Percentiles rank a stretch among this genome's conserved stretches.
These are phyloP conservation scores for Geotrichum fermentans DNA, from an alignment of 1,139 yeast genomes.

Conservation along the genomic window DNA sequence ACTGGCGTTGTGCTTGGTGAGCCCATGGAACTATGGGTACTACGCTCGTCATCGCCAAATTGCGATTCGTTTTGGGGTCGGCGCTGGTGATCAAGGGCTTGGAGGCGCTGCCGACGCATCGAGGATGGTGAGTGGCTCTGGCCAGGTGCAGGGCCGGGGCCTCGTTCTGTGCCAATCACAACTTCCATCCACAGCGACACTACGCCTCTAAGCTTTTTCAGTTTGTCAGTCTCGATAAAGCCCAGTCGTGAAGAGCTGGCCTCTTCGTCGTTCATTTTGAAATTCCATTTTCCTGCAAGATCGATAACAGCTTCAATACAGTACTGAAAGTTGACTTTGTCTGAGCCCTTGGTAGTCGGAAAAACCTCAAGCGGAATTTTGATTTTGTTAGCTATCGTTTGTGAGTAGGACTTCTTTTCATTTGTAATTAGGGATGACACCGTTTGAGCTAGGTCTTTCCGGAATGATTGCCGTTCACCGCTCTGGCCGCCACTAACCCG, in stretches of 20 bases:
- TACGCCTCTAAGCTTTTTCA: slow-evolving; percentile 69
- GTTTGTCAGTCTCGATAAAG: slow-evolving; percentile 71
- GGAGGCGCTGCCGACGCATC: not conserved
- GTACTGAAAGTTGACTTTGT: slow-evolving; percentile 75
- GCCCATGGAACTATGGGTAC: not conserved
- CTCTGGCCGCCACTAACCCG: slow-evolving; percentile 56
- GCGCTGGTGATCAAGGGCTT: not conserved
- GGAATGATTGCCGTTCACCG: slow-evolving; percentile 57
- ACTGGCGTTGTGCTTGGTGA: slow-evolving; percentile 12
- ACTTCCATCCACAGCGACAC: slow-evolving; percentile 74
- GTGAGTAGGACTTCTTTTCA: slow-evolving; percentile 50
- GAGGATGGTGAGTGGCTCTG: slow-evolving; percentile 13
- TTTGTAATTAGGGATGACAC: slow-evolving; percentile 76
- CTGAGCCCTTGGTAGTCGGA: slow-evolving; percentile 74
- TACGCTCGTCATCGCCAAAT: slow-evolving; percentile 5
- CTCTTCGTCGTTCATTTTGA: slow-evolving; percentile 38
- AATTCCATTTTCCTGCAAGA: slow-evolving; percentile 48
- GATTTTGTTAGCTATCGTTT: slow-evolving; percentile 58
- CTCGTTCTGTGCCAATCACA: slow-evolving; percentile 70
- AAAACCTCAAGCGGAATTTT: slow-evolving; percentile 80
- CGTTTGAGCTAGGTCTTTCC: slow-evolving; percentile 78
- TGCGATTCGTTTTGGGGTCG: not conserved
- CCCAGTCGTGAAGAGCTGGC: slow-evolving; percentile 30
- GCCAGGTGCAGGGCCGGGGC: slow-evolving; percentile 27
- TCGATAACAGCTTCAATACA: slow-evolving; percentile 78